Evolutionary conservation across 768 basidiomycete species (phyloP).

Genomic region (Cytidiella melzeri): DNA sequence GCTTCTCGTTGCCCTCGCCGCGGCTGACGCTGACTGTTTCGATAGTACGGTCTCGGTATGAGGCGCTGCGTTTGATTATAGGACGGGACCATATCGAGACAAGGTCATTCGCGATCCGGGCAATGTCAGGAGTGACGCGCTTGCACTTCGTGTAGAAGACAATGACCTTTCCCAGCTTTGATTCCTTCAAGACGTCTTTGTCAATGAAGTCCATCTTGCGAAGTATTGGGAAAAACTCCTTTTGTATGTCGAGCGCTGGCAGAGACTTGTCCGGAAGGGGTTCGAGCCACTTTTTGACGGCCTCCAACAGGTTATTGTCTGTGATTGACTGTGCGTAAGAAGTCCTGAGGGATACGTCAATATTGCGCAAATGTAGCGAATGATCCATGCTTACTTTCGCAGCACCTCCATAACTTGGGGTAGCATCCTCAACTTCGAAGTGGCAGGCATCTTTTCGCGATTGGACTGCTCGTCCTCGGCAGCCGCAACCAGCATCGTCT

Average conservation of each 20-base stretch:
- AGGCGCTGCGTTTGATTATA: slow-evolving; percentile 84
- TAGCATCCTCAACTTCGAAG: slow-evolving; percentile 75
- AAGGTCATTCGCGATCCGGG: slow-evolving; percentile 77
- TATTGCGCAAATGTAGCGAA: too few species aligned
- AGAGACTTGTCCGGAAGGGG: slow-evolving; percentile 90
- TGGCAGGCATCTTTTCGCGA: slow-evolving; percentile 72
- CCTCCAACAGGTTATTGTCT: slow-evolving; percentile 91
- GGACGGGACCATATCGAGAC: slow-evolving; percentile 85
- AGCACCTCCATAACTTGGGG: slow-evolving; percentile 90
- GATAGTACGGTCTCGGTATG: slow-evolving; percentile 69
- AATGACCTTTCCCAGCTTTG: slow-evolving; percentile 81
- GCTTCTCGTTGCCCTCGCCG: slow-evolving; percentile 41
- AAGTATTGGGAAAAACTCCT: slow-evolving; percentile 79
- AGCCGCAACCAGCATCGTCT: slow-evolving; percentile 82
- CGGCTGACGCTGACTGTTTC: slow-evolving; percentile 45
- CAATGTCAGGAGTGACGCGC: slow-evolving; percentile 76
- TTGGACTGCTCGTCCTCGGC: slow-evolving; percentile 81
- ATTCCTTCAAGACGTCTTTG: slow-evolving; percentile 83
- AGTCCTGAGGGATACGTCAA: slow-evolving; percentile 40
- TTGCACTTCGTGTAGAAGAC: slow-evolving; percentile 96
- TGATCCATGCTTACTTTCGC: slow-evolving; percentile 88
- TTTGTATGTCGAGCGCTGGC: slow-evolving; percentile 93
- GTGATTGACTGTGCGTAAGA: slow-evolving; percentile 88
- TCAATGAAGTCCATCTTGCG: slow-evolving; percentile 92
- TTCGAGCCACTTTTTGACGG: slow-evolving; percentile 87